Base-by-base conservation (phyloP, 768 basidiomycete species). In the Tephrocybe sp. region DNA sequence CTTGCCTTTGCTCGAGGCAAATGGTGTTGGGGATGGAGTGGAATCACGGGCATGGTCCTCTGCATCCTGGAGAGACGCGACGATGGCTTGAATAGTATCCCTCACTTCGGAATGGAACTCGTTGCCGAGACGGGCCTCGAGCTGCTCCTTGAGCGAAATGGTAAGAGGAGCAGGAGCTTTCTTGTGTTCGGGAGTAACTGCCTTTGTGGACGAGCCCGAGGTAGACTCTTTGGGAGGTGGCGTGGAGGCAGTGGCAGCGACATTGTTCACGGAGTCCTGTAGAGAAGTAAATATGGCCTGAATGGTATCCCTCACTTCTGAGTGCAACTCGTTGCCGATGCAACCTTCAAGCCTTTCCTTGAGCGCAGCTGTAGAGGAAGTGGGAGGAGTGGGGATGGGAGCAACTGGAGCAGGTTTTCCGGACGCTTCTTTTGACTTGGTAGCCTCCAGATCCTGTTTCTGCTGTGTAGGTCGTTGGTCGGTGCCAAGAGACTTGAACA, bases 71-170 rank as follows among this genome's bases (percentile, higher is more conserved):
- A 71, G 64, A 18, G 71, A 71, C 46, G 65, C 64, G 45, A 72
- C 58, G 49, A 72, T 64, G 23, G 70, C 71, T 46, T 72, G 67
- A 23, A 69, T 69, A 21, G 71, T 72, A 41, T 75, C 74, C 15
- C 61, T 62, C 31, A 69, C 61, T 56, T 72, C 71, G 12, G 58
- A 51, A 10, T 61, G 56, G 15, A 61, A 53, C 41, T 69, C 65
- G 22, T 60, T 61, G 42, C 63, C 54, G 9, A 68, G 58, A 23
- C 69, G 67, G 16, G 62, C 45, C 47, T 67, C 64, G 10, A 71
- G 64, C 44, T 69, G 59, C 21, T 64, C 59, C 51, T 63, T 68
- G 16, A 69, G 47, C 5, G 54, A 45, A n/a, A n/a, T n/a, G n/a
- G n/a, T n/a, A n/a, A n/a, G n/a, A n/a, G n/a, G n/a, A n/a, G n/a